Evolutionary conservation across 345 rosid species (phyloP).

Genomic region (Heritiera littoralis): DNA sequence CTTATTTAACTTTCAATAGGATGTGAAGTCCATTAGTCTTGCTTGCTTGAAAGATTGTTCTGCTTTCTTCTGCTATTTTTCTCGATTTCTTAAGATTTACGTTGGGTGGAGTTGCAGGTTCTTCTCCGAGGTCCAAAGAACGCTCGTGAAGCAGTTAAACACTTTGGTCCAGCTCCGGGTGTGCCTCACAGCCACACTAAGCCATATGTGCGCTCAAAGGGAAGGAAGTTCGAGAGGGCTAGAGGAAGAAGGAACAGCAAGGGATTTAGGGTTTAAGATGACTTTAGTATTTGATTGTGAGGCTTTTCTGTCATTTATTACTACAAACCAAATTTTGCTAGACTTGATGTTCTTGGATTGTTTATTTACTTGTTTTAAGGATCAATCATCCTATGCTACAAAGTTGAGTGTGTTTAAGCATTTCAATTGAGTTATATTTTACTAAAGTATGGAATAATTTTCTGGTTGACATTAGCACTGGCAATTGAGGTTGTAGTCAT

Average conservation of each 20-base stretch:
- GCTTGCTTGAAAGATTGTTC: not conserved
- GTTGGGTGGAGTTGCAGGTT: slow-evolving; percentile 38
- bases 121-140: slow-evolving; percentile 96
- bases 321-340: slow-evolving; percentile 41
- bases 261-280: slow-evolving; percentile 65
- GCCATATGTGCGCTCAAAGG: slow-evolving; percentile 81
- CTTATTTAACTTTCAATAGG: not conserved
- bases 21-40: not conserved
- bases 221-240: slow-evolving; percentile 90
- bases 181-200: slow-evolving; percentile 87
- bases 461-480: too few species aligned
- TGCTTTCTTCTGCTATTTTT: not conserved
- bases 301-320: slow-evolving; percentile 26
- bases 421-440: not conserved
- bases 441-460: not conserved
- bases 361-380: slow-evolving; percentile 9
- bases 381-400: not conserved
- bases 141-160: slow-evolving; percentile 93
- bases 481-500: too few species aligned
- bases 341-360: slow-evolving; percentile 18
- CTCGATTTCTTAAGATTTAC: not conserved
- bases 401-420: not conserved
- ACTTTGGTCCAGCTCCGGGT: slow-evolving; percentile 98
- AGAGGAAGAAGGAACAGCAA: slow-evolving; percentile 84
- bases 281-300: slow-evolving; percentile 23